These are phyloP conservation scores for Ophiostoma ulmi DNA, from an alignment of 2,329 filamentous ascomycete genomes.

Conservation along the genomic window DNA sequence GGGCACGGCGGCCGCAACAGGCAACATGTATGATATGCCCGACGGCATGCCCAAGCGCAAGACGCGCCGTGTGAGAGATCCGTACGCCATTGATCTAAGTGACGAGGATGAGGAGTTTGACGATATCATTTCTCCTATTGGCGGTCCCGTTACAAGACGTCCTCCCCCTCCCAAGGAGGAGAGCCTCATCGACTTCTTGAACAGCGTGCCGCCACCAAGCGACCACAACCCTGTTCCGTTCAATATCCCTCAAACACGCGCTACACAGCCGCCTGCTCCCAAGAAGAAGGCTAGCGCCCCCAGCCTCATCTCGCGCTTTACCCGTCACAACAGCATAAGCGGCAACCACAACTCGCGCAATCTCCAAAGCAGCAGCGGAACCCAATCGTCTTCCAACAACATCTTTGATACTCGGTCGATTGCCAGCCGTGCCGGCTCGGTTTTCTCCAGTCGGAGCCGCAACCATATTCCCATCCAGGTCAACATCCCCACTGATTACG, in stretches of 20 bases:
- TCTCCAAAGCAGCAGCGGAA: conserved; percentile 15
- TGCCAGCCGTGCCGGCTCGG: conserved; percentile 38
- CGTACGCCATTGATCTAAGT: conserved; percentile 84
- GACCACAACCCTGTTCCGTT: conserved; percentile 40
- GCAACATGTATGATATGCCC: conserved; percentile 43
- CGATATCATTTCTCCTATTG: conserved; percentile 24
- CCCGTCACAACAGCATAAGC: conserved; percentile 32
- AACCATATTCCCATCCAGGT: conserved; percentile 52
- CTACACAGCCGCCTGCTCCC: conserved; percentile 35
- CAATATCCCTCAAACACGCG: conserved; percentile 34
- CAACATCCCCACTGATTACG: conserved; percentile 42
- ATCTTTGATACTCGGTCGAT: conserved; percentile 36
- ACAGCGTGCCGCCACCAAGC: conserved; percentile 61
- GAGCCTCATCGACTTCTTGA: conserved; percentile 68
- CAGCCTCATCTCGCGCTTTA: conserved; percentile 57
- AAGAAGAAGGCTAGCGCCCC: conserved; percentile 62
- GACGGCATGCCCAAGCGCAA: conserved; percentile 63
- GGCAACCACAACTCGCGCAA: conserved; percentile 26
- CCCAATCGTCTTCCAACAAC: conserved; percentile 5
- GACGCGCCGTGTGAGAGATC: conserved; percentile 73
- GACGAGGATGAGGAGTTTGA: conserved; percentile 55
- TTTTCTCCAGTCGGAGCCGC: conserved; percentile 26
- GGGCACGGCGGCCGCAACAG: not conserved
- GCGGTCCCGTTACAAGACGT: conserved; percentile 36
- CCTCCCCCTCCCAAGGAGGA: conserved; percentile 52